Conservation (phyloP, 1,284 basidiomycete species). For the Retiboletus flavoniger region DNA sequence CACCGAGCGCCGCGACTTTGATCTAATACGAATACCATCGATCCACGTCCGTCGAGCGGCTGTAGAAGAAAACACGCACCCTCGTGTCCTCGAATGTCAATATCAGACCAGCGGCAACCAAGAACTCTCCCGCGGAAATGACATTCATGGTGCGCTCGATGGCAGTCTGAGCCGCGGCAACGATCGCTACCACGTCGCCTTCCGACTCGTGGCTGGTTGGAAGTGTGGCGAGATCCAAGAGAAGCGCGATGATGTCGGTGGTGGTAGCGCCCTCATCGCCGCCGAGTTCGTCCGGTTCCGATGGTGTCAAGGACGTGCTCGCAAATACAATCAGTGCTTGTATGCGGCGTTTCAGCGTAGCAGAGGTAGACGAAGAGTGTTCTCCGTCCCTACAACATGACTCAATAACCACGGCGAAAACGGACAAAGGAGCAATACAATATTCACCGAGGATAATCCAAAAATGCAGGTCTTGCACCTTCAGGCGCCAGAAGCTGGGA, state of each 20-base stretch:
- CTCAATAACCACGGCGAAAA: conserved; percentile 1
- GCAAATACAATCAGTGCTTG: conserved; percentile 62
- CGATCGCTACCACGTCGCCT: conserved; percentile 41
- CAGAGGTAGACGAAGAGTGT: conserved; percentile 43
- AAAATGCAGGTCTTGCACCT: conserved; percentile 46
- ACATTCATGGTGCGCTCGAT: conserved; percentile 52
- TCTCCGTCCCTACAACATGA: conserved; percentile 50
- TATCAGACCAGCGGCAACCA: conserved; percentile 52
- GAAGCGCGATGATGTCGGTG: conserved; percentile 30
- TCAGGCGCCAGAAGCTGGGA: conserved; percentile 44
- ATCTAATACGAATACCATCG: conserved; percentile 41
- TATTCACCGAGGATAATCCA: conserved; percentile 55
- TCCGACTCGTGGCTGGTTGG: conserved; percentile 12
- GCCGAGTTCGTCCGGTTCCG: conserved; percentile 32
- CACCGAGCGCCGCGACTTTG: conserved; percentile 59
- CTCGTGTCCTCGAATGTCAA: conserved; percentile 49
- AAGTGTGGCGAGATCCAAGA: conserved; percentile 29
- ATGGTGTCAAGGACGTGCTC: conserved; percentile 45
- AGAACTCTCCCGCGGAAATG: conserved; percentile 68
- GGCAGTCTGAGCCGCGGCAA: conserved; percentile 46
- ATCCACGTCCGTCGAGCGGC: not conserved
- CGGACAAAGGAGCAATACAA: conserved; percentile 8
- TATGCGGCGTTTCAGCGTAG: conserved; percentile 56
- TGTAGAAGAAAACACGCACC: conserved; percentile 35
- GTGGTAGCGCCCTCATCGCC: conserved; percentile 35